A percentile compares a stretch with the other conserved stretches of the same genome.
Conservation (phyloP, 2,329 filamentous ascomycete species). For the Colletotrichum sp. region DNA sequence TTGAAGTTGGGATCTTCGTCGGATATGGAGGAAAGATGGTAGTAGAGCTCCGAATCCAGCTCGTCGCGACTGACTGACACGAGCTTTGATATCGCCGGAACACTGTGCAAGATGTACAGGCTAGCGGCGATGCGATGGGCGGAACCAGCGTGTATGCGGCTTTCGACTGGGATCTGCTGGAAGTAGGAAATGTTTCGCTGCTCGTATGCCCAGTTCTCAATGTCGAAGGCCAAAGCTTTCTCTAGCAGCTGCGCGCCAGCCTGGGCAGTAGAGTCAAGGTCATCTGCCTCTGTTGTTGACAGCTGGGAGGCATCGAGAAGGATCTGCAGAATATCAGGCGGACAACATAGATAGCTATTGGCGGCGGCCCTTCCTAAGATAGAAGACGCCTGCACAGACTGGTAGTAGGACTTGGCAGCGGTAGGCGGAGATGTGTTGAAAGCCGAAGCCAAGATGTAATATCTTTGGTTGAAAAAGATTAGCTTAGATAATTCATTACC, state of each 20-base stretch:
- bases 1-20: slow-evolving; percentile 59
- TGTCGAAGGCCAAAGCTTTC: slow-evolving; percentile 44
- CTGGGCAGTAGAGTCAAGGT: slow-evolving; percentile 31
- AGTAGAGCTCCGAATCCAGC: slow-evolving; percentile 50
- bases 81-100: slow-evolving; percentile 32
- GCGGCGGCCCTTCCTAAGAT: slow-evolving; percentile 45
- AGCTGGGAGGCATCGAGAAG: slow-evolving; percentile 48
- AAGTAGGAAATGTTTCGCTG: slow-evolving; percentile 38
- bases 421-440: slow-evolving; percentile 39
- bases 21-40: slow-evolving; percentile 52
- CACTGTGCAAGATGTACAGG: slow-evolving; percentile 50
- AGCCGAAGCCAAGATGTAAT: slow-evolving; percentile 51
- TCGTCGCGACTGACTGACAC: slow-evolving; percentile 32
- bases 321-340: slow-evolving; percentile 48
- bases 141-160: slow-evolving; percentile 44
- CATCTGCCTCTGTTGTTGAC: slow-evolving; percentile 32
- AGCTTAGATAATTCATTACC: not conserved
- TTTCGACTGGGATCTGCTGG: slow-evolving; percentile 36
- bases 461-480: slow-evolving; percentile 31
- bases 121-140: slow-evolving; percentile 50
- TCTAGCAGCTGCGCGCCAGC: slow-evolving; percentile 38
- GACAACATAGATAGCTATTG: slow-evolving; percentile 53
- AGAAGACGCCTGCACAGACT: slow-evolving; percentile 38
- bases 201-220: slow-evolving; percentile 44
- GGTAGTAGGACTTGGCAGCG: slow-evolving; percentile 37